These are phyloP conservation scores for Lichtheimia corymbifera DNA, from an alignment of 371 early-diverging fungal genomes.

Conservation along the genomic window DNA sequence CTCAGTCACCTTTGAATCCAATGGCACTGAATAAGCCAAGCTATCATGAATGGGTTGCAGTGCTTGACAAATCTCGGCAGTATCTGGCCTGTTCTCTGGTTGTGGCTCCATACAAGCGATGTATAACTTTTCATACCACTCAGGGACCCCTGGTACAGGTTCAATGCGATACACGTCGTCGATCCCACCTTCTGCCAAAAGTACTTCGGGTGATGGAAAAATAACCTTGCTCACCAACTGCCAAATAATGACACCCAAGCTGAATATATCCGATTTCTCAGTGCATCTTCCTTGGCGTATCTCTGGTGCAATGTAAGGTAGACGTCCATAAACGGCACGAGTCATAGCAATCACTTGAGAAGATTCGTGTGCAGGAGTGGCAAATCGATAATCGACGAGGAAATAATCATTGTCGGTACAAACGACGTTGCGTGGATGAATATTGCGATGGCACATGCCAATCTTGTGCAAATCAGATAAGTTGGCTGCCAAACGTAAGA, in stretches of 20 bases:
- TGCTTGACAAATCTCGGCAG: conserved; percentile 31
- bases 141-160: conserved; percentile 36
- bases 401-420: conserved; percentile 51
- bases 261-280: conserved; percentile 48
- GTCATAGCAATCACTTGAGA: conserved; percentile 43
- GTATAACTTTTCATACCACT: conserved; percentile 40
- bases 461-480: conserved; percentile 41
- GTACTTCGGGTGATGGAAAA: conserved; percentile 45
- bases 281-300: conserved; percentile 45
- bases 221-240: conserved; percentile 50
- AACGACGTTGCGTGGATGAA: conserved; percentile 44
- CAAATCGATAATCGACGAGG: conserved; percentile 48
- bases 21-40: conserved; percentile 31
- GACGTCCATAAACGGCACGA: conserved; percentile 43
- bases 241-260: conserved; percentile 49
- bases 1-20: conserved; percentile 31
- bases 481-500: conserved; percentile 37
- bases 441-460: conserved; percentile 45
- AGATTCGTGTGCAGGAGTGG: conserved; percentile 41
- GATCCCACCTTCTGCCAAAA: conserved; percentile 9
- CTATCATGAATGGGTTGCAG: conserved; percentile 34
- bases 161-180: conserved; percentile 45
- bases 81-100: conserved; percentile 42
- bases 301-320: conserved; percentile 49
- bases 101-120: conserved; percentile 37